Conservation (phyloP, 2,329 filamentous ascomycete species). For the Penicillium frequentans region DNA sequence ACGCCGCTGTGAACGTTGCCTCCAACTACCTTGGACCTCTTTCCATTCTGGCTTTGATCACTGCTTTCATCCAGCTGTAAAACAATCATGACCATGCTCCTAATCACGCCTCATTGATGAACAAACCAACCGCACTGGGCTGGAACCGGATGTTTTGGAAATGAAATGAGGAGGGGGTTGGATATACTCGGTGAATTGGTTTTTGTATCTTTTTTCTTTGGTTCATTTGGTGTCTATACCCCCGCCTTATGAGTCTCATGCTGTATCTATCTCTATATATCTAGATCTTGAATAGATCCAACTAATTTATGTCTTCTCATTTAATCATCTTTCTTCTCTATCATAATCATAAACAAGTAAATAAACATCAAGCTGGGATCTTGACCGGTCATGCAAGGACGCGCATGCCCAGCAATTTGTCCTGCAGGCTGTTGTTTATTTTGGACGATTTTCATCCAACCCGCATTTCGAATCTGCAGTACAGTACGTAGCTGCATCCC, state of each 20-base stretch:
- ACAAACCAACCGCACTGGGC: slow-evolving; percentile 18
- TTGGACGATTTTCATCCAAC: neutral
- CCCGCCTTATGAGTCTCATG: slow-evolving; percentile 1
- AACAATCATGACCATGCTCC: slow-evolving; percentile 2
- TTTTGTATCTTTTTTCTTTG: slow-evolving; percentile 6
- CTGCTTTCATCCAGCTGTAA: slow-evolving; percentile 33
- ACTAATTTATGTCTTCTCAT: neutral
- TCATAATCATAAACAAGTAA: neutral
- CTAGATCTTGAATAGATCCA: neutral
- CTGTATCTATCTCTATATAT: slow-evolving; percentile 5
- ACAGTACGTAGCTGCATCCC: neutral
- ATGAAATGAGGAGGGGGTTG: slow-evolving; percentile 13
- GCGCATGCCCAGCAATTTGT: neutral
- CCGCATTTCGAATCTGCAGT: neutral
- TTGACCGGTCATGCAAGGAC: neutral
- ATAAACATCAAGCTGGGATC: neutral
- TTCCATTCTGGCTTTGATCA: slow-evolving; percentile 25
- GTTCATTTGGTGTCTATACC: slow-evolving; percentile 4
- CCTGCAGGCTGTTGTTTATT: neutral
- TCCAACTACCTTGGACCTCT: slow-evolving; percentile 24
- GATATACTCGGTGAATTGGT: neutral
- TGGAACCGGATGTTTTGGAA: slow-evolving; percentile 19
- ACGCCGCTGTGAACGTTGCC: slow-evolving; percentile 20
- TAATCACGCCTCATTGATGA: slow-evolving; percentile 20
- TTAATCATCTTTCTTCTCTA: too few species aligned